phyloP scores from a whole-genome alignment of 192 early-diverging fungal genomes.

The Backusella circina region DNA sequence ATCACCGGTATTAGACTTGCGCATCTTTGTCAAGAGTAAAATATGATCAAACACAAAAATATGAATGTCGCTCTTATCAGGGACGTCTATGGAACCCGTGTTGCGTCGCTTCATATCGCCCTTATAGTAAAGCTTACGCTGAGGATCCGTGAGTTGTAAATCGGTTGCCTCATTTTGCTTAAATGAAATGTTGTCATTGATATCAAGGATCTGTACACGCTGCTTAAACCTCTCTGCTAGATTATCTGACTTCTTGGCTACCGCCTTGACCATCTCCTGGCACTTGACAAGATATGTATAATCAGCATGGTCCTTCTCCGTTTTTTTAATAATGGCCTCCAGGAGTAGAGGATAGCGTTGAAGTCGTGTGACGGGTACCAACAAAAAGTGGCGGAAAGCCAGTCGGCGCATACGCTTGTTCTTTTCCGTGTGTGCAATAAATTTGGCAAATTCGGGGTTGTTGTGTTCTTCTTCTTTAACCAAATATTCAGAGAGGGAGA shows the following conservation, averaged over 20 bases:
- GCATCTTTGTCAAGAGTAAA: constrained; percentile 67
- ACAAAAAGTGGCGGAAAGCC: constrained; percentile 44
- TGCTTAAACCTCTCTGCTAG: constrained; percentile 12
- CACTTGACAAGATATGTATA: constrained; percentile 49
- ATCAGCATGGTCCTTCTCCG: constrained; percentile 78
- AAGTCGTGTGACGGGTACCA: constrained; percentile 80
- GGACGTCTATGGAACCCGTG: constrained; percentile 31
- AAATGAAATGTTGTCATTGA: constrained; percentile 23
- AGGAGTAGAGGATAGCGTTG: constrained; percentile 86
- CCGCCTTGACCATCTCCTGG: background rate
- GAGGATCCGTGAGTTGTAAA: constrained; percentile 67
- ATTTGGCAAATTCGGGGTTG: constrained; percentile 69
- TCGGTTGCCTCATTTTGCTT: constrained; percentile 49
- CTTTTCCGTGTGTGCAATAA: constrained; percentile 52
- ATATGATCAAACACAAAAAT: constrained; percentile 90
- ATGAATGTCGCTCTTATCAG: constrained; percentile 62
- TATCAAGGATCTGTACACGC: constrained; percentile 15
- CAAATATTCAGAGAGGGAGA: constrained; percentile 75
- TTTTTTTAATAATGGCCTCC: constrained; percentile 79
- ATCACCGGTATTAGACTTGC: constrained; percentile 55
- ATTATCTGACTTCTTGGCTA: background rate
- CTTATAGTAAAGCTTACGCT: constrained; percentile 71
- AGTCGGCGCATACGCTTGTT: constrained; percentile 21
- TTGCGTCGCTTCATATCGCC: constrained; percentile 62
- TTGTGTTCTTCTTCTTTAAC: constrained; percentile 69